Percentiles rank a stretch among this genome's conserved stretches.
phyloP scores from a whole-genome alignment of 768 basidiomycete species.

The Leccinum subtestaceum region DNA sequence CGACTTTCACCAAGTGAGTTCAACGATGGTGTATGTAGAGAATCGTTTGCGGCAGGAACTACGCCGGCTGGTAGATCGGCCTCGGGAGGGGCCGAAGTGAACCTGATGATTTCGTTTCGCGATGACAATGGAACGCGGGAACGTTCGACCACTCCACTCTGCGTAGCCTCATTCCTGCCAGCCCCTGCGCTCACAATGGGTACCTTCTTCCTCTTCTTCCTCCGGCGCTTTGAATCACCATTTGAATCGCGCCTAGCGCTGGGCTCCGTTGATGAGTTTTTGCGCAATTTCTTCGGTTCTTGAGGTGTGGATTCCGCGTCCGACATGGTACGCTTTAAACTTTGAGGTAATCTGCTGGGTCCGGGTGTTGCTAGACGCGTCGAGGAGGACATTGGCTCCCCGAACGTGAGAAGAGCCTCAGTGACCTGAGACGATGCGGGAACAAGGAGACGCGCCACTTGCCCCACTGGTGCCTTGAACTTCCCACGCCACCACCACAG shows the following conservation, averaged over 20 bases:
- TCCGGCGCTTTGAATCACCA: slow-evolving; percentile 28
- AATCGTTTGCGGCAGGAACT: neutral
- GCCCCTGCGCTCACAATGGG: slow-evolving; percentile 18
- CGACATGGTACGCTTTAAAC: slow-evolving; percentile 23
- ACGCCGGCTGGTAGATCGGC: slow-evolving; percentile 1
- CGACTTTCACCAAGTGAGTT: neutral
- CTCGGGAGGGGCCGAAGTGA: slow-evolving; percentile 20
- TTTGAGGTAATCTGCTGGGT: slow-evolving; percentile 3
- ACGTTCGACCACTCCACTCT: slow-evolving; percentile 8
- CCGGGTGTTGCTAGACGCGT: slow-evolving; percentile 20
- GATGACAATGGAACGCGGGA: slow-evolving; percentile 18
- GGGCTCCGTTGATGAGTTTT: slow-evolving; percentile 18
- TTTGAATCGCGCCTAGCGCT: slow-evolving; percentile 15
- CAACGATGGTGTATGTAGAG: slow-evolving; percentile 1
- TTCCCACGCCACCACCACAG: slow-evolving; percentile 27
- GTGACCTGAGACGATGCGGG: neutral
- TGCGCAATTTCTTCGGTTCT: slow-evolving; percentile 25
- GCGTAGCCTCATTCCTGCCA: slow-evolving; percentile 11
- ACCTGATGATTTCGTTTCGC: slow-evolving; percentile 29
- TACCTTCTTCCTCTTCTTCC: slow-evolving; percentile 29
- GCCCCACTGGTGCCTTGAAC: neutral
- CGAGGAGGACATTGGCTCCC: slow-evolving; percentile 24
- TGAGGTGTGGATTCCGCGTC: slow-evolving; percentile 22
- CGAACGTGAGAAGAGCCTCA: neutral
- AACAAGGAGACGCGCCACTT: slow-evolving; percentile 2